Base-by-base conservation (phyloP, 2,329 filamentous ascomycete species). In the Nakataea oryzae region DNA sequence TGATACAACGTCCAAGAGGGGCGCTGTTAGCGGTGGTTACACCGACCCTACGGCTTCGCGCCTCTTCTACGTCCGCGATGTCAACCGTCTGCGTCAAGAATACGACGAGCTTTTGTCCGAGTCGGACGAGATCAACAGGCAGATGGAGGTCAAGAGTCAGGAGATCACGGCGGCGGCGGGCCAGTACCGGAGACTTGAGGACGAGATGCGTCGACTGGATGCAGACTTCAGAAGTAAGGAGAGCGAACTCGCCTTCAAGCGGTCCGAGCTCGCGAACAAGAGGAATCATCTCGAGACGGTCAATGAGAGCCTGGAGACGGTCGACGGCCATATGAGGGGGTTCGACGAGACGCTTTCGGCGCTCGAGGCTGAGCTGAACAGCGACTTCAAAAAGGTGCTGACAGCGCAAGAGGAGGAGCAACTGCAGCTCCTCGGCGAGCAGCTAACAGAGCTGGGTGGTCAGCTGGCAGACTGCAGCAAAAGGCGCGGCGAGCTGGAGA, bases 11-110 rank as follows among this genome's bases (percentile, higher is more conserved):
- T 96, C 97, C 76, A 96, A 96, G 77, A 89, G 93, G 68, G 95
- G 95, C 75, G 93, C 93, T 17, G 86, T 99, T 78, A 97, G 92
- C 59, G 95, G 95, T 79, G 95, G 95, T 69, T 99, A 89, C 71
- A 89, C 96, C 65, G 95, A 99, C 71, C 85, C 89, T 13, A 85
- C 89, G 41, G 88, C 87, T 67, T 97, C 93, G 1, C 88, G 93
- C 27, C 81, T 97, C n/a, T 88, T 93, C 69, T 91, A 89, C 30
- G 88, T 96, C 32, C 87, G 88, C 64, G 81, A 85, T 6, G 85
- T 93, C 34, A 85, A 86, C 62, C 87, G 86, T 69, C 91, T 89
- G 80, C 86, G 92, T 47, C 82, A 86, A 60, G 86, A 91, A 69
- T 89, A 85, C 66, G 91, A 96, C 58, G 75, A 78, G 12, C 81